These are phyloP conservation scores for Tremellales sp. DNA, from an alignment of 1,284 basidiomycete species.

Conservation along the genomic window DNA sequence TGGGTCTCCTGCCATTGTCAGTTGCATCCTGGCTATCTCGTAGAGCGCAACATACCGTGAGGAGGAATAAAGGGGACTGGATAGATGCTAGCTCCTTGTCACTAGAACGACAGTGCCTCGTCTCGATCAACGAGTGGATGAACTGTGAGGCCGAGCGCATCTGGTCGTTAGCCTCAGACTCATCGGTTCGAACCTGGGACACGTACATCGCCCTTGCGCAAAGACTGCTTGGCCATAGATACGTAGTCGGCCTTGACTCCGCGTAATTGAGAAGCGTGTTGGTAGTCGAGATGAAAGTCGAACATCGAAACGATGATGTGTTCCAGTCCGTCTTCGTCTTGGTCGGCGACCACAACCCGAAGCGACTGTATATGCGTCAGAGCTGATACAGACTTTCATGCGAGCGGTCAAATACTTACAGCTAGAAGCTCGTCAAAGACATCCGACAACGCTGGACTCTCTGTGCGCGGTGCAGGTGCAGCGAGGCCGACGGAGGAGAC, in stretches of 20 bases:
- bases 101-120: background rate
- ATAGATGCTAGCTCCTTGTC: background rate
- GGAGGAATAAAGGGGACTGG: background rate
- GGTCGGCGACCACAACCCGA: conserved; percentile 2
- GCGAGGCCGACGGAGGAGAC: conserved; percentile 8
- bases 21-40: background rate
- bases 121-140: background rate
- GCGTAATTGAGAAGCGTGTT: conserved; percentile 10
- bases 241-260: conserved; percentile 20
- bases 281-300: conserved; percentile 11
- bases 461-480: background rate
- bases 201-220: background rate
- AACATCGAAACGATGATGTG: conserved; percentile 17
- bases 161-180: too few relatives aligned
- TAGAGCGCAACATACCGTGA: background rate
- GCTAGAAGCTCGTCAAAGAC: conserved; percentile 20
- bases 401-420: conserved; percentile 13
- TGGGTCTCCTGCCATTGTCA: background rate
- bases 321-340: conserved; percentile 21
- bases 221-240: conserved; percentile 5
- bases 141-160: background rate
- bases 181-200: background rate
- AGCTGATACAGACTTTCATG: background rate
- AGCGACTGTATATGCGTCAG: conserved; percentile 11
- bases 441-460: background rate